Percentiles rank a stretch among this genome's conserved stretches.
phyloP scores from a whole-genome alignment of 176 grass and related monocot genomes.

The Eremochloa ophiuroides region DNA sequence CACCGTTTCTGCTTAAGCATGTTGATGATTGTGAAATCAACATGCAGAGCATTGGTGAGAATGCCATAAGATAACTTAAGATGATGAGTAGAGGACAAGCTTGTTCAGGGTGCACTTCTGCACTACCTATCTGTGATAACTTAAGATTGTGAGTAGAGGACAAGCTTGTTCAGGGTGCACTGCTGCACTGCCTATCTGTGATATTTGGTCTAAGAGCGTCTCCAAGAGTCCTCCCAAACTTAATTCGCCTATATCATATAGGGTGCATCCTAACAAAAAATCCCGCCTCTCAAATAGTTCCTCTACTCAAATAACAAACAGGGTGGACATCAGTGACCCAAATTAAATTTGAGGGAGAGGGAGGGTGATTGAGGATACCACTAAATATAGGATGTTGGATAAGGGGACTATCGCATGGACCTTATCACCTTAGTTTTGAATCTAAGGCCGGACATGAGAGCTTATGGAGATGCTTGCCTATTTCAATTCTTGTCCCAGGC shows the following conservation, averaged over 20 bases:
- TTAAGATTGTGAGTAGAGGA: constrained; percentile 3
- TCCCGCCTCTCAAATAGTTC: background rate
- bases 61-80: background rate
- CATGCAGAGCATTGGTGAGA: background rate
- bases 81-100: background rate
- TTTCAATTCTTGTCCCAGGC: background rate
- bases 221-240: background rate
- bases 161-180: background rate
- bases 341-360: background rate
- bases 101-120: background rate
- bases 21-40: constrained; percentile 1
- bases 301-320: background rate
- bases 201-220: background rate
- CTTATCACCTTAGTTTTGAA: background rate
- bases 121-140: background rate
- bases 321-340: background rate
- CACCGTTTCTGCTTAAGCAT: background rate
- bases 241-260: background rate
- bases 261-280: background rate
- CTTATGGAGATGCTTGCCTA: background rate
- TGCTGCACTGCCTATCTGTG: background rate
- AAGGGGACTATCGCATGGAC: background rate
- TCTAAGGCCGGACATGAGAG: background rate
- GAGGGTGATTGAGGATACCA: background rate
- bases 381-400: background rate